Percentiles rank a stretch among this genome's conserved stretches.
phyloP scores from a whole-genome alignment of 495 filamentous ascomycete genomes.

The Hyaloscypha bicolor region DNA sequence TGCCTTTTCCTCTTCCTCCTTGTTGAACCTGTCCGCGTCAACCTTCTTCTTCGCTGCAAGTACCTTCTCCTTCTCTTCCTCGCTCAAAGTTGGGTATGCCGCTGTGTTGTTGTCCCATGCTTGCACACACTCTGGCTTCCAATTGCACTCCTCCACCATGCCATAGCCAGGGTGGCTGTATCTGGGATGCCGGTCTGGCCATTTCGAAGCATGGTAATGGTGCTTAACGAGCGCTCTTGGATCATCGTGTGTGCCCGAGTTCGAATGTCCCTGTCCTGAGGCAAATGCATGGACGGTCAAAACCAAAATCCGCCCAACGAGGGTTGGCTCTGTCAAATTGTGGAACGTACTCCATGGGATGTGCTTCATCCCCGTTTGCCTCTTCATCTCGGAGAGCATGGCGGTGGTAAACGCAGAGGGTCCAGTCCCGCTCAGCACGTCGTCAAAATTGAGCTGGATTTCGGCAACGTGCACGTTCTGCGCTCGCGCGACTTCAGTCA shows the following conservation, averaged over 20 bases:
- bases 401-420: constrained; percentile 66
- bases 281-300: constrained; percentile 65
- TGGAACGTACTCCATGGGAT: constrained; percentile 60
- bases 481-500: constrained; percentile 53
- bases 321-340: constrained; percentile 56
- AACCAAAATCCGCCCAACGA: constrained; percentile 58
- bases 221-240: constrained; percentile 60
- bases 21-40: constrained; percentile 32
- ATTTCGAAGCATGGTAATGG: constrained; percentile 66
- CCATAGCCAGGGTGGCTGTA: constrained; percentile 62
- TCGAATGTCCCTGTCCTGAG: constrained; percentile 67
- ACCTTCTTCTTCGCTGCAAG: constrained; percentile 35
- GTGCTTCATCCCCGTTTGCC: constrained; percentile 5
- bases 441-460: constrained; percentile 63
- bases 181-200: constrained; percentile 55
- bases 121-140: constrained; percentile 59
- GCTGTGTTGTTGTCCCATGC: constrained; percentile 58
- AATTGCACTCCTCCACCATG: constrained; percentile 66
- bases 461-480: constrained; percentile 55
- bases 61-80: constrained; percentile 49
- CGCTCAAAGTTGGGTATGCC: constrained; percentile 46
- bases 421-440: constrained; percentile 68
- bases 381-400: constrained; percentile 58
- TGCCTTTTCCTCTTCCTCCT: constrained; percentile 9
- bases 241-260: constrained; percentile 62